Evolutionary conservation across 2,329 filamentous ascomycete species (phyloP), one percentile per base, ranked within the genome.

Genomic region (Claviceps monticola): DNA sequence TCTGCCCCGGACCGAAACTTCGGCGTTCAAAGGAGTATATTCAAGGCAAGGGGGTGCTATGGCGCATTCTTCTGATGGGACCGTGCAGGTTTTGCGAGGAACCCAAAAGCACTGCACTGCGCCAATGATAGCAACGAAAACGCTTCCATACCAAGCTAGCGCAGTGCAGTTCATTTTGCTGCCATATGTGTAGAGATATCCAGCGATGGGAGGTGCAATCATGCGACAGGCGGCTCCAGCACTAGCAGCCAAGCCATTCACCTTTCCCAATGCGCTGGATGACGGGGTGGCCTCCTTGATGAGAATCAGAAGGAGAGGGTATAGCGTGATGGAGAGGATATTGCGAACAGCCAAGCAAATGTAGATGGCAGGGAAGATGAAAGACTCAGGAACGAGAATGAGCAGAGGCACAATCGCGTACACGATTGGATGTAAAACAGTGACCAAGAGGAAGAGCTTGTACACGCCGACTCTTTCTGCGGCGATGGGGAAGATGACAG

Each of bases 181-280:
- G 21, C 80, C 80, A n/a, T 78, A 61, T 0, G 77, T 73, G 63
- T 84, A 85, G 3, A 84, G 65, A 55, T 76, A 82, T 2, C 82
- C 82, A 2, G 79, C 76, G 16, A 84, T 62, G 0, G 82, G 82
- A 5, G 82, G 82, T 0, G 82, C 80, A 11, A 84, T 67, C 65
- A 85, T 87, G 52, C 83, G 74, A 59, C 80, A 85, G 6, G 78
- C 80, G 6, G 80, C 81, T 26, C 80, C 80, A 2, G 79, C 80
- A 53, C 79, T 82, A 49, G 82, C 81, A 21, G 81, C 80, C 44
- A 84, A 64, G 4, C 82, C 82, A 55, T 85, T 85, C 58, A 85
- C 76, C 58, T 74, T 80, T 49, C 82, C 82, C 41, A 84, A 68
- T 6, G 80, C 74, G 43, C 68, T 69, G 6, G 71, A 67, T 36